Percentiles rank a stretch among this genome's conserved stretches.
Conservation (phyloP, 805 yeast genomes). For the Barnettozyma californica region DNA sequence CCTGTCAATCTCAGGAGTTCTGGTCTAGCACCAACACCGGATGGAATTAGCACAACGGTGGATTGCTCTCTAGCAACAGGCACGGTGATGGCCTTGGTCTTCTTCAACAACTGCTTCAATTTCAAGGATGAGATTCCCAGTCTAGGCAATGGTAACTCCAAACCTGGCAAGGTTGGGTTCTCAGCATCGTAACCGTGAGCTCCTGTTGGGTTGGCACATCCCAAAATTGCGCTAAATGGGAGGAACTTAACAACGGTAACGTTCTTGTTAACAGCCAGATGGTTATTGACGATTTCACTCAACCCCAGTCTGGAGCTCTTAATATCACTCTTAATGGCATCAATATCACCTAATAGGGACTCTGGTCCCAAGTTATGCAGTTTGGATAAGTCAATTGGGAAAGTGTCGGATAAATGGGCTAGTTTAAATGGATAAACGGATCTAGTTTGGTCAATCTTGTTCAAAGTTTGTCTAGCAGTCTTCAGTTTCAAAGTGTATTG, state of each 20-base stretch:
- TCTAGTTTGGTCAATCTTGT: constrained; percentile 61
- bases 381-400: constrained; percentile 48
- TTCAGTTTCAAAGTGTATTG: constrained; percentile 70
- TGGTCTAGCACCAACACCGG: constrained; percentile 34
- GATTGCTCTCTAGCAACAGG: constrained; percentile 74
- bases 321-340: constrained; percentile 46
- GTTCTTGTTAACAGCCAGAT: constrained; percentile 68
- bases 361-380: constrained; percentile 26
- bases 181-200: constrained; percentile 59
- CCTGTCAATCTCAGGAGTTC: constrained; percentile 80
- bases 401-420: constrained; percentile 56
- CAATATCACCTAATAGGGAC: constrained; percentile 31
- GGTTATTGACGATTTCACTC: constrained; percentile 74
- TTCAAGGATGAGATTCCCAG: constrained; percentile 67
- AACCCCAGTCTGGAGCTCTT: constrained; percentile 68
- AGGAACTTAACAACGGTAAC: constrained; percentile 67
- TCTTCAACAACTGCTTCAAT: constrained; percentile 55
- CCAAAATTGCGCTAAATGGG: constrained; percentile 62
- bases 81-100: constrained; percentile 38
- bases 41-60: constrained; percentile 59
- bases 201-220: constrained; percentile 63
- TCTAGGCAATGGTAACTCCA: constrained; percentile 71
- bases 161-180: constrained; percentile 64
- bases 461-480: constrained; percentile 65
- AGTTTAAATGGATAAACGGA: constrained; percentile 93